Evolutionary conservation across 208 protist genomes (phyloP), one percentile per base, ranked within the genome.

Genomic region (Trypanosoma mega): DNA sequence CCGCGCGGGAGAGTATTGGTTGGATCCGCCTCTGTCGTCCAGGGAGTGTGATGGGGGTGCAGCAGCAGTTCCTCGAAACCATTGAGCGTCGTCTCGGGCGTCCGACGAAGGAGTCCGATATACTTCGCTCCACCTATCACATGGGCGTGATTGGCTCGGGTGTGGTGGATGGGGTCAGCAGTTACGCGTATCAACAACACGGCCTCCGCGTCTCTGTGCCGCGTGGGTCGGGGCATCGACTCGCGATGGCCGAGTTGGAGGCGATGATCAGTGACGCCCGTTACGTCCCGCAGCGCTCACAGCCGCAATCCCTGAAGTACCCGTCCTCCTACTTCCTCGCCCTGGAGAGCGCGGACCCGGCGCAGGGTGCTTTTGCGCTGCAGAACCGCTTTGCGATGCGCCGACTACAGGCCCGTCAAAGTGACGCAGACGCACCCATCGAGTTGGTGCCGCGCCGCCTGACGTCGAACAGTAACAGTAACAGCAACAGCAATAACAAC

Each of bases 21-120:
- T 99, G 91, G 88, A 65, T 97, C 26, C 78, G 98, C 21, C 65
- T 99, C 12, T 97, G 90, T 64, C 80, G 98, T 21, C 97, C 98
- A 8, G 98, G 98, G 20, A 96, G 86, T 79, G 89, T 99, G 24
- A 97, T 98, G 21, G 98, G 98, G 16, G 87, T 92, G 18, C 97
- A 99, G 65, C 97, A 99, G 68, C 71, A 96, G 62, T 99, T 93
- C 61, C 68, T 99, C 0, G 72, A 93, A 33, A 71, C 77, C 26
- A 82, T 96, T 24, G 82, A 93, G 65, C 76, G 71, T 9, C 82
- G 86, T 5, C 50, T 93, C 14, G 31, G 34, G 26, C 58, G 43
- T 1, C 52, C 33, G 23, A 67, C 47, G 29, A 56, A 69, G 53
- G 47, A 30, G 5, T 36, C 36, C n/a, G 23, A 60, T 5, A 51